Base-by-base conservation (phyloP, 2,329 filamentous ascomycete species). In the Alternaria metachromatica region DNA sequence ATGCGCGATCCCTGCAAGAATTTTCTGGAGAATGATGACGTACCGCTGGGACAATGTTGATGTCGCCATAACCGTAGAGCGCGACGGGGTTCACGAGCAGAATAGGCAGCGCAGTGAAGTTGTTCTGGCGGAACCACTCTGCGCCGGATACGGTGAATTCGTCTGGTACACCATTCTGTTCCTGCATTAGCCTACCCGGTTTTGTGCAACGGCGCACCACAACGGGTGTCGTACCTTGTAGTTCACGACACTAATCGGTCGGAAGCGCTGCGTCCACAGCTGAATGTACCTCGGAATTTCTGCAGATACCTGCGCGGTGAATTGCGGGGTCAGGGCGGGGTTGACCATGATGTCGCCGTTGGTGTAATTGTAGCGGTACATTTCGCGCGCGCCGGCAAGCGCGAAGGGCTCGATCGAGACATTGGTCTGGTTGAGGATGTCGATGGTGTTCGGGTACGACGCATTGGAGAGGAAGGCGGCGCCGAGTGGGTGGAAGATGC, bases 401-500 rank as follows among this genome's bases (percentile, higher is more conserved):
- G 69, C 67, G 25, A 79, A 80, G 18, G 73, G 64, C 55, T 75
- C 71, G 26, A 74, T 73, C 6, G 72, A 66, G 7, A 80, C 77
- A 60, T 76, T 72, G 23, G 77, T 73, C 58, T 73, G 65, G 53
- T 78, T 71, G 61, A 80, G 65, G 33, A 80, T 71, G 63, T 77
- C 78, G 18, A 80, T 54, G 6, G 78, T 80, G 59, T 80, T 74
- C 9, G 75, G 63, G 55, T 79, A 80, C 41, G 73, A 70, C 53
- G 68, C 76, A 63, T 79, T 80, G n/a, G 78, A 80, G 68, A 77
- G 77, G 70, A 80, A 80, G 62, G 77, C 77, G 25, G 78, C 78
- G 63, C 78, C 78, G 62, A 80, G 74, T 26, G 78, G 78, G 57
- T 80, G 76, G 76, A 80, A 80, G 62, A 75, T 73, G 66, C 74